These are phyloP conservation scores for Penicillium desertorum DNA, from an alignment of 495 filamentous ascomycete genomes.

Conservation along the genomic window DNA sequence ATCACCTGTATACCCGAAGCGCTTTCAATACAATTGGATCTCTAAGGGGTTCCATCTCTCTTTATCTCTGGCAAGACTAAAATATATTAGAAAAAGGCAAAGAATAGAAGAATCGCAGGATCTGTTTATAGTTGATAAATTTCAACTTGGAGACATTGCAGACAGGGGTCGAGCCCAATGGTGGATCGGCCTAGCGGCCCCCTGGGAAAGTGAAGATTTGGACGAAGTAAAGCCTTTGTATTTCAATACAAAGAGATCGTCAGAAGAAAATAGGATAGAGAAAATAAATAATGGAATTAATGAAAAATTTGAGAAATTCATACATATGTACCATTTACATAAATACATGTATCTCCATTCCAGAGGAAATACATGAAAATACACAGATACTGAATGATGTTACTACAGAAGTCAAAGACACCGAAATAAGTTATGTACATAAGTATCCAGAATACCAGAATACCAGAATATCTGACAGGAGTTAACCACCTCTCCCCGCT, in stretches of 20 bases:
- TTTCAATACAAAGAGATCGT: neutral
- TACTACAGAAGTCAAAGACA: neutral
- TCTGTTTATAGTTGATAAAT: neutral
- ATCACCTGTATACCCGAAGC: slow-evolving; percentile 1
- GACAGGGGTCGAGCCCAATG: slow-evolving; percentile 13
- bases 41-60: neutral
- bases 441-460: neutral
- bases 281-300: neutral
- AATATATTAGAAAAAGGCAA: neutral
- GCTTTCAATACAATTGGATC: slow-evolving; percentile 17
- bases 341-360: neutral
- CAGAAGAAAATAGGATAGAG: neutral
- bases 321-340: too few species aligned
- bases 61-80: neutral
- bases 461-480: neutral
- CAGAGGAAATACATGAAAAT: neutral
- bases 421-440: neutral
- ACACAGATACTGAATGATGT: neutral
- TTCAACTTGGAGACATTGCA: slow-evolving; percentile 10
- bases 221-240: slow-evolving; percentile 2
- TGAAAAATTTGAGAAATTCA: neutral
- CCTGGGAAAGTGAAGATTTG: slow-evolving; percentile 3
- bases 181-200: slow-evolving; percentile 22
- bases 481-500: slow-evolving; percentile 18
- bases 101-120: neutral